Conservation (phyloP, 1,139 yeast genomes). For the Torulaspora pretoriensis region DNA sequence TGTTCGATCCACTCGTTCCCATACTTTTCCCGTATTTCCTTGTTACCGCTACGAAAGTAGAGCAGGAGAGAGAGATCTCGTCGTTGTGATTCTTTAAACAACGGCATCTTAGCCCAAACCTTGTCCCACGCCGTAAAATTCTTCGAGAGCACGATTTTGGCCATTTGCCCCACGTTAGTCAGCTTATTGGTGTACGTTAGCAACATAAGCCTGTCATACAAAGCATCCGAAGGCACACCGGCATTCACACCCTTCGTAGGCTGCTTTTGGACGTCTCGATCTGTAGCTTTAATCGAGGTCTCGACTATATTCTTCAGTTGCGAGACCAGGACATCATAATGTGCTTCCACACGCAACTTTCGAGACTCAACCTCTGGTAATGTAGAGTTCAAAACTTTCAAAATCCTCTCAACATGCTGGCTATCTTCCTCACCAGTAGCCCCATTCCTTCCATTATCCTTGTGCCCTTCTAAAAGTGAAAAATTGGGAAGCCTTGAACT, state of each 20-base stretch:
- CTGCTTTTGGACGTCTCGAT: neutral
- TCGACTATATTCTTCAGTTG: conserved; percentile 28
- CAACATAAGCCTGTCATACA: conserved; percentile 25
- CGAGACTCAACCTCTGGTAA: conserved; percentile 28
- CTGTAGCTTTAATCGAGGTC: conserved; percentile 15
- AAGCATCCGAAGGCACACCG: conserved; percentile 13
- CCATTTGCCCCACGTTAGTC: conserved; percentile 13
- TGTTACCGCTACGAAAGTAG: conserved; percentile 22
- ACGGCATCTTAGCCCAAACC: conserved; percentile 19
- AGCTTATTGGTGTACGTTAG: conserved; percentile 19
- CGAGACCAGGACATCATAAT: conserved; percentile 30
- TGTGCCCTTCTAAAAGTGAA: conserved; percentile 12
- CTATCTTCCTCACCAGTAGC: conserved; percentile 14
- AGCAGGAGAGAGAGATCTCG: conserved; percentile 25
- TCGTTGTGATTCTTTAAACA: conserved; percentile 18
- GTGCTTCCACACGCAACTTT: conserved; percentile 25
- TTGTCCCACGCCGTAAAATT: conserved; percentile 20
- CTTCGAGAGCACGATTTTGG: conserved; percentile 19
- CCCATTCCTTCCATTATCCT: neutral
- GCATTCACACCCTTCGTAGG: neutral
- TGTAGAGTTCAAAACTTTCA: conserved; percentile 29
- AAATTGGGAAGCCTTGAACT: conserved; percentile 16
- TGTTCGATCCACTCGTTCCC: conserved; percentile 20
- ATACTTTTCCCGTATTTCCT: conserved; percentile 15
- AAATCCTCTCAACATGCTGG: conserved; percentile 27